Conservation (phyloP, 768 basidiomycete species). For the Podaxis sp. region DNA sequence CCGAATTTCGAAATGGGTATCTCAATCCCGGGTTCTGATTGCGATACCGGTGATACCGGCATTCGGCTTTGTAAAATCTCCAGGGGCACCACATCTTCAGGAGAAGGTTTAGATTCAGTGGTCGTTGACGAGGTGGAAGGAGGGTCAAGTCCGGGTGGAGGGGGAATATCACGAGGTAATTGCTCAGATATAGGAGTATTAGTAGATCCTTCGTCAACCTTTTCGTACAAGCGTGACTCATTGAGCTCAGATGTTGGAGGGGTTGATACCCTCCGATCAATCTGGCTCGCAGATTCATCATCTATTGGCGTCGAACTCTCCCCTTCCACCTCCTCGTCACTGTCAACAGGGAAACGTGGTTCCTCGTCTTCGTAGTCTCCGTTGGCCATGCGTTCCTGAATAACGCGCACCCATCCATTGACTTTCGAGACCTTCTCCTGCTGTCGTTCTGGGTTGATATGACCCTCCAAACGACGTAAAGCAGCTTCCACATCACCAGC, state of each 20-base stretch:
- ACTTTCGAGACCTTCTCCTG: conserved; percentile 75
- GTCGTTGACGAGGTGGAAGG: conserved; percentile 23
- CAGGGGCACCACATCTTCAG: conserved; percentile 62
- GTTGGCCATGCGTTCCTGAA: conserved; percentile 62
- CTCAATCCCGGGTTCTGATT: conserved; percentile 20
- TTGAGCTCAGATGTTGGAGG: conserved; percentile 15
- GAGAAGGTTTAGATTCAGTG: conserved; percentile 44
- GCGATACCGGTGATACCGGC: conserved; percentile 21
- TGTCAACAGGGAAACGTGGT: conserved; percentile 53
- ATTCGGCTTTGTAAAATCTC: conserved; percentile 67
- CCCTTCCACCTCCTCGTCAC: conserved; percentile 38
- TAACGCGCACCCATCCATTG: conserved; percentile 76
- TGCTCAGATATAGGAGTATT: conserved; percentile 36
- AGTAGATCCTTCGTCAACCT: conserved; percentile 12
- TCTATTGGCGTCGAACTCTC: conserved; percentile 20
- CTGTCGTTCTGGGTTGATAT: conserved; percentile 73
- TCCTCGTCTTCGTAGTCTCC: conserved; percentile 63
- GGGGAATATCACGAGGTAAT: conserved; percentile 24
- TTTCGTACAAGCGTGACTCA: conserved; percentile 10
- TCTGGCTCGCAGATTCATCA: conserved; percentile 17
- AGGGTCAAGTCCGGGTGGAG: conserved; percentile 26
- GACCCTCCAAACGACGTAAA: conserved; percentile 76
- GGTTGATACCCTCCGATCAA: conserved; percentile 15
- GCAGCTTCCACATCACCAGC: conserved; percentile 83
- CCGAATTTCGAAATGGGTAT: conserved; percentile 30